Evolutionary conservation across 495 filamentous ascomycete genomes (phyloP).

Genomic region (Copromyces sp.): DNA sequence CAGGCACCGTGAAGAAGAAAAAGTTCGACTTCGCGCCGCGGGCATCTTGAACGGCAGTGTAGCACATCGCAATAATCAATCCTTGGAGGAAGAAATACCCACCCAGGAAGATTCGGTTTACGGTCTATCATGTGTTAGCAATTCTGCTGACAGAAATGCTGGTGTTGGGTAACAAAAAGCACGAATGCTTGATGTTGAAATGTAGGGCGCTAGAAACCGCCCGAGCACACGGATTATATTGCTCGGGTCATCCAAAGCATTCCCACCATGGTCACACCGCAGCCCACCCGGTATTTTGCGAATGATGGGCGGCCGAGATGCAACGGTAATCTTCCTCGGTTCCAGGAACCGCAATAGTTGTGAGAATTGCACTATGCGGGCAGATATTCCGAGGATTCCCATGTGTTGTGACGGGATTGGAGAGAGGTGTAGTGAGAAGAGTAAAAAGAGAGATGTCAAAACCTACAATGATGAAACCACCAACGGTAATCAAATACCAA

Average conservation of each 20-base stretch:
- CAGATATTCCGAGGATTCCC: conserved; percentile 76
- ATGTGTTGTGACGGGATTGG: conserved; percentile 1
- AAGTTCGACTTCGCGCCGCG: conserved; percentile 58
- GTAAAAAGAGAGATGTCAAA: conserved; percentile 2
- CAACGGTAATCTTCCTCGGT: conserved; percentile 93
- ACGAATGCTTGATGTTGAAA: conserved; percentile 24
- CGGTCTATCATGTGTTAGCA: conserved; percentile 26
- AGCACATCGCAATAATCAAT: conserved; percentile 66
- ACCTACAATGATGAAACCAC: conserved; percentile 37
- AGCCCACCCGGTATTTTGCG: conserved; percentile 63
- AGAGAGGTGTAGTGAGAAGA: background rate
- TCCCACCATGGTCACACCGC: conserved; percentile 87
- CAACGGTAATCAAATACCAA: conserved; percentile 38
- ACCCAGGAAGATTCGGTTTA: conserved; percentile 42
- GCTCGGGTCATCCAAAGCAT: conserved; percentile 71
- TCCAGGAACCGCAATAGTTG: conserved; percentile 93
- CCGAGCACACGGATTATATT: conserved; percentile 50
- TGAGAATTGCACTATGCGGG: conserved; percentile 69
- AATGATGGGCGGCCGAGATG: conserved; percentile 65
- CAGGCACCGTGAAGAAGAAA: conserved; percentile 67
- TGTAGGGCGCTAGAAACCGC: conserved; percentile 87
- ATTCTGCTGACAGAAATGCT: conserved; percentile 1
- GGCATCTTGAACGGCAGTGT: conserved; percentile 75
- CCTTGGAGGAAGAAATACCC: conserved; percentile 47
- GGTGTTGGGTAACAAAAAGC: conserved; percentile 2